Conservation (phyloP, 2,329 filamentous ascomycete species). For the Aspergillus sp. region DNA sequence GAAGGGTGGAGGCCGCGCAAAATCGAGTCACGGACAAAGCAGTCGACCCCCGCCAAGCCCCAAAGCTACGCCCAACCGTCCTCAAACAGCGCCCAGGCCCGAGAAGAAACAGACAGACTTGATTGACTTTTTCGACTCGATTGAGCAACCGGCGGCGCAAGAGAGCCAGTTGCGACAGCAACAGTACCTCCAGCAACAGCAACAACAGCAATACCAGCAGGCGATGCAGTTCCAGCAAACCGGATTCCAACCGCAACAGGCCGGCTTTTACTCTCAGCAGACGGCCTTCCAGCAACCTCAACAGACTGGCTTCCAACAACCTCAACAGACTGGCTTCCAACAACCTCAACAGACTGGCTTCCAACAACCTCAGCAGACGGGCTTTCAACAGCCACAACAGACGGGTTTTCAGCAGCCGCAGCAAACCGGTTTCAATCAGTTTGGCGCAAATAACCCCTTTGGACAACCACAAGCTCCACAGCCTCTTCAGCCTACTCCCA, state of each 20-base stretch:
- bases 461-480: slow-evolving; percentile 32
- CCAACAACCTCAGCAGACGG: slow-evolving; percentile 27
- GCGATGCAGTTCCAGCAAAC: slow-evolving; percentile 37
- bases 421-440: slow-evolving; percentile 13
- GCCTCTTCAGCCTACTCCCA: slow-evolving; percentile 54
- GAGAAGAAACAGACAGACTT: slow-evolving; percentile 52
- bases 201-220: slow-evolving; percentile 18
- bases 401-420: slow-evolving; percentile 17
- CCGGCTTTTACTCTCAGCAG: slow-evolving; percentile 19
- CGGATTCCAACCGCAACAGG: slow-evolving; percentile 20
- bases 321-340: slow-evolving; percentile 30
- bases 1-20: slow-evolving; percentile 56
- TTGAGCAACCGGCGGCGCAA: slow-evolving; percentile 65
- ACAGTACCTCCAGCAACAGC: slow-evolving; percentile 13
- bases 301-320: slow-evolving; percentile 28
- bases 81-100: slow-evolving; percentile 23
- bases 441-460: slow-evolving; percentile 31
- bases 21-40: slow-evolving; percentile 17
- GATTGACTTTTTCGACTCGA: slow-evolving; percentile 92
- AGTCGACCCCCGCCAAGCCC: slow-evolving; percentile 22
- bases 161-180: slow-evolving; percentile 31
- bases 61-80: slow-evolving; percentile 15
- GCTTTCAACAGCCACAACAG: slow-evolving; percentile 29
- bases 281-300: slow-evolving; percentile 23
- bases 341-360: slow-evolving; percentile 20